Base-by-base conservation (phyloP, 495 filamentous ascomycete species). In the Hyaloscypha hepaticicola region DNA sequence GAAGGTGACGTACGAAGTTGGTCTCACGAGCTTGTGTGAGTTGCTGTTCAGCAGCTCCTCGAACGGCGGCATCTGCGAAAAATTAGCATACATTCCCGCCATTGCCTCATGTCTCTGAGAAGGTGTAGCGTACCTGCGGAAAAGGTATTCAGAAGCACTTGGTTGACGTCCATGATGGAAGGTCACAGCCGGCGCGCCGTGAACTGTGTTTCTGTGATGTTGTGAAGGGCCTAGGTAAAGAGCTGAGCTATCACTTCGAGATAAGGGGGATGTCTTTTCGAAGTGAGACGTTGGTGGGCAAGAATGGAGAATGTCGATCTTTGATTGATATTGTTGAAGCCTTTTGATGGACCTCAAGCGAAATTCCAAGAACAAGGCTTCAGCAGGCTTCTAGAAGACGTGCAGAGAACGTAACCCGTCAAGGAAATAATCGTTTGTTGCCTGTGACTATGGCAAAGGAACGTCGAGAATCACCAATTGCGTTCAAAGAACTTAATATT, bases 11-110 rank as follows among this genome's bases (percentile, higher is more conserved):
- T 87, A 99, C 95, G 77, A 97, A 98, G 78, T 98, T 93, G 66
- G 85, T 87, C 74, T 94, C 92, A 61, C 92, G 91, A 69, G 96
- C 95, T 72, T 94, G 90, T 65, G 84, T 85, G 70, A 99, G 90
- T 80, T 98, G 95, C 76, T 93, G 88, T 80, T 97, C 96, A 69
- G 95, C 93, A 77, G 86, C 88, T 74, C 90, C 86, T 82, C 95
- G 93, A 76, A 90, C 86, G 70, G 87, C 81, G 72, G 92, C 89
- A 87, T 99, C 95, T 98, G 74, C 27, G 69, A 31, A 69, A 2
- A 61, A 60, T 73, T 21, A 73, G 71, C 57, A 53, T 49, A 1
- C 16, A 38, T 61, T 31, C 55, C 19, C 34, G 24, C 14, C 34
- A 26, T 21, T 27, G 14, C 21, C 50, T 28, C 16, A 41, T 12